Evolutionary conservation across 2,329 filamentous ascomycete species (phyloP).

Genomic region (Diaporthe sp.): DNA sequence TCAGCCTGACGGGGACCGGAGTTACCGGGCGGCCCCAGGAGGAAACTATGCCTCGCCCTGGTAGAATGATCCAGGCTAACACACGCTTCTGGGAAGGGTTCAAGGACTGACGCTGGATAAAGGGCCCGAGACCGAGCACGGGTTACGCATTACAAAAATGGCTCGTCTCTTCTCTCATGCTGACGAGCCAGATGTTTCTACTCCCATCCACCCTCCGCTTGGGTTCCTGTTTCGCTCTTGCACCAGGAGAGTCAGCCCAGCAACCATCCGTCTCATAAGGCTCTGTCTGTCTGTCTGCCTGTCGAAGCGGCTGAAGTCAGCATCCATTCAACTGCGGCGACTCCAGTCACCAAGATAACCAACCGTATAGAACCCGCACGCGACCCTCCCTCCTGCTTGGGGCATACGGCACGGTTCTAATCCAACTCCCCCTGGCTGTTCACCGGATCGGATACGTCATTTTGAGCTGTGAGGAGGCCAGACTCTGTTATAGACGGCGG

Average conservation of each 20-base stretch:
- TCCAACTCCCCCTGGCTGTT: not conserved
- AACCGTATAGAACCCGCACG: not conserved
- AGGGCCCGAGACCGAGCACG: conserved; percentile 16
- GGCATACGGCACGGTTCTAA: not conserved
- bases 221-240: not conserved
- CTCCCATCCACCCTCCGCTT: not conserved
- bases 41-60: conserved; percentile 7
- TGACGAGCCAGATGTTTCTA: conserved; percentile 4
- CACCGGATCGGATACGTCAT: not conserved
- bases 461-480: not conserved
- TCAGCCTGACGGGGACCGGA: not conserved
- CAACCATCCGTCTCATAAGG: not conserved
- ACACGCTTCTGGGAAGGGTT: conserved; percentile 6
- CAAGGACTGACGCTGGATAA: conserved; percentile 12
- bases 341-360: not conserved
- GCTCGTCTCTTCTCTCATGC: conserved; percentile 18
- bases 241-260: conserved; percentile 3
- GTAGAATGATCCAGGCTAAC: not conserved
- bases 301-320: not conserved
- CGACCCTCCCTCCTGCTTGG: not conserved
- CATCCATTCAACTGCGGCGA: not conserved
- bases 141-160: conserved; percentile 17
- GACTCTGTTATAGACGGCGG: not conserved
- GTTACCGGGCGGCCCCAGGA: conserved; percentile 22
- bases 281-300: not conserved